These are phyloP conservation scores for Aspergillus fumigatiaffinis DNA, from an alignment of 2,329 filamentous ascomycete species.

Conservation along the genomic window DNA sequence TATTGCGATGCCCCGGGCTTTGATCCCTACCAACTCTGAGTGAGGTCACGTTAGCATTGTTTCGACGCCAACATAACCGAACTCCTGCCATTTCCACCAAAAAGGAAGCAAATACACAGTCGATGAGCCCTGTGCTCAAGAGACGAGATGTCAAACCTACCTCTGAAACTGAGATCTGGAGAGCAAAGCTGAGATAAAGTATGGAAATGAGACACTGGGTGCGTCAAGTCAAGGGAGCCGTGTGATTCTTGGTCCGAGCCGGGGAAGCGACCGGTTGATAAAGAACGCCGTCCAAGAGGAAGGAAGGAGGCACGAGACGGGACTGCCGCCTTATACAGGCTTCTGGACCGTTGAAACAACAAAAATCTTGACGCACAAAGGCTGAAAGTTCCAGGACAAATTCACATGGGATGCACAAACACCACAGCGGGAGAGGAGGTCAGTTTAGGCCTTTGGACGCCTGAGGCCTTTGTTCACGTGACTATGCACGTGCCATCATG, in stretches of 20 bases:
- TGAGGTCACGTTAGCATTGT: slow-evolving; percentile 33
- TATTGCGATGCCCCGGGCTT: slow-evolving; percentile 2
- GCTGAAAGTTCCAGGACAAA: slow-evolving; percentile 20
- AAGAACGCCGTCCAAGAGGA: slow-evolving; percentile 21
- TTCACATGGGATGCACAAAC: slow-evolving; percentile 23
- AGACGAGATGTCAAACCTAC: slow-evolving; percentile 11
- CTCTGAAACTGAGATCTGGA: slow-evolving; percentile 10
- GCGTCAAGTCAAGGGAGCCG: slow-evolving; percentile 27
- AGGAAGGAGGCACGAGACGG: slow-evolving; percentile 27
- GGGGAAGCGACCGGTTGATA: slow-evolving; percentile 26
- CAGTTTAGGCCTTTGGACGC: slow-evolving; percentile 14
- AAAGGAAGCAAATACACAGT: slow-evolving; percentile 4
- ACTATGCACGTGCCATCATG: slow-evolving; percentile 9
- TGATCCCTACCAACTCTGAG: slow-evolving; percentile 18
- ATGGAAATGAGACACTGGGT: slow-evolving; percentile 16
- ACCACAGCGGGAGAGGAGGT: slow-evolving; percentile 20
- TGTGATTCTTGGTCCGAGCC: slow-evolving; percentile 26
- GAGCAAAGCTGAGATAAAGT: slow-evolving; percentile 10
- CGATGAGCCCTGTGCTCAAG: background rate
- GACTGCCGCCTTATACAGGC: slow-evolving; percentile 29
- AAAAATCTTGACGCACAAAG: slow-evolving; percentile 15
- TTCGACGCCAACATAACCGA: slow-evolving; percentile 12
- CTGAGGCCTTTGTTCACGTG: slow-evolving; percentile 18
- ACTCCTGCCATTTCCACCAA: slow-evolving; percentile 6
- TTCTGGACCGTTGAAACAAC: slow-evolving; percentile 23